Percentiles rank a stretch among this genome's conserved stretches.
phyloP scores from a whole-genome alignment of 352 stramenopile genomes.

The Pythium pyrilobum region DNA sequence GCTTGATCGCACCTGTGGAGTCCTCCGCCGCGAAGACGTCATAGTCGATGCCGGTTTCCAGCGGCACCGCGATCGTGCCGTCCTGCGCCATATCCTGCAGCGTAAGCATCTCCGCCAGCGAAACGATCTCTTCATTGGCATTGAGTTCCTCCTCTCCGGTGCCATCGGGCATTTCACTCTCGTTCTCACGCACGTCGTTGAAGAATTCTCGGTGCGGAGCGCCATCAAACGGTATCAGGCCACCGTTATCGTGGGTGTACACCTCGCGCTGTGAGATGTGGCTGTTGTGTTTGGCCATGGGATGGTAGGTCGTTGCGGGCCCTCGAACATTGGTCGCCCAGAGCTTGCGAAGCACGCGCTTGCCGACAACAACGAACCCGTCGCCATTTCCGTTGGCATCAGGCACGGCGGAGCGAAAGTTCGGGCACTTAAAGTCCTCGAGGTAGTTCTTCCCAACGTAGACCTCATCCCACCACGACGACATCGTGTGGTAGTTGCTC shows the following conservation, averaged over 20 bases:
- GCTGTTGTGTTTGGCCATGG: constrained; percentile 81
- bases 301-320: constrained; percentile 42
- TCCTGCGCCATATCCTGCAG: constrained; percentile 46
- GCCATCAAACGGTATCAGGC: constrained; percentile 82
- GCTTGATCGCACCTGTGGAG: background rate
- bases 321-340: constrained; percentile 32
- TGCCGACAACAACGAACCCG: constrained; percentile 32
- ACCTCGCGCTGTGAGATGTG: constrained; percentile 75
- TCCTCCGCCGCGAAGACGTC: constrained; percentile 20
- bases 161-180: constrained; percentile 37
- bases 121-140: constrained; percentile 36
- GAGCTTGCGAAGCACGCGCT: constrained; percentile 47
- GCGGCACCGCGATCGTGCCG: constrained; percentile 37
- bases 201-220: constrained; percentile 75
- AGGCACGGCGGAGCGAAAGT: constrained; percentile 3
- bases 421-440: constrained; percentile 89
- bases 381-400: constrained; percentile 19
- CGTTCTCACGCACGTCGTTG: constrained; percentile 57
- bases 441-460: constrained; percentile 91
- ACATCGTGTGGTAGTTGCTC: constrained; percentile 77
- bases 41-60: constrained; percentile 53
- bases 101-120: constrained; percentile 45
- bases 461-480: constrained; percentile 95
- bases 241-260: constrained; percentile 77
- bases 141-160: constrained; percentile 34